phyloP scores from a whole-genome alignment of 306 rosid genomes.

The Sicyos edulis region DNA sequence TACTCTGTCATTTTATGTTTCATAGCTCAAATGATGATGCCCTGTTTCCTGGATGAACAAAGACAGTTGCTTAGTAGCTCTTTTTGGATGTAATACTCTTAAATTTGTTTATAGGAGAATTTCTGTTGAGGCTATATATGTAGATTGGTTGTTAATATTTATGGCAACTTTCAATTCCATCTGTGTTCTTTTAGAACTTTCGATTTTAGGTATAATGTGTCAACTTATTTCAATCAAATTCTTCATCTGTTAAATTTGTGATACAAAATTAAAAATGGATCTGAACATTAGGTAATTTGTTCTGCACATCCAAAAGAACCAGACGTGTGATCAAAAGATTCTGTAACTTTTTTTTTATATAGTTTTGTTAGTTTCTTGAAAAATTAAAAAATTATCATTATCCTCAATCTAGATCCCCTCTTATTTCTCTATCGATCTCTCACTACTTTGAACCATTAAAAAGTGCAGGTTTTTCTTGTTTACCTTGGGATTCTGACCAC shows the following conservation, averaged over 20 bases:
- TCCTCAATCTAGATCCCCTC: not conserved
- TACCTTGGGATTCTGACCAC: too few relatives aligned
- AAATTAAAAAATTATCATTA: too few relatives aligned
- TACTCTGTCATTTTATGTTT: slow-evolving; percentile 1
- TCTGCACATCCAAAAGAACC: not conserved
- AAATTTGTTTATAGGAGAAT: not conserved
- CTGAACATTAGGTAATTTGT: not conserved
- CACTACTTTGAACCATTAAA: too few relatives aligned
- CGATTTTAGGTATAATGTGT: too few relatives aligned
- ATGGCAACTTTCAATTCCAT: not conserved
- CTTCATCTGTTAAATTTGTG: too few relatives aligned
- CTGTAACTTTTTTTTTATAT: too few relatives aligned
- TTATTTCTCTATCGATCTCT: too few relatives aligned
- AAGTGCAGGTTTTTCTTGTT: too few relatives aligned
- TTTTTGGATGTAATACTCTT: not conserved
- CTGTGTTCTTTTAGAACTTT: not conserved
- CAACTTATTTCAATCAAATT: too few relatives aligned
- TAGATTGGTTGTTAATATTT: not conserved
- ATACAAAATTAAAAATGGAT: not conserved
- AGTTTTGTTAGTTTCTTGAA: not conserved
- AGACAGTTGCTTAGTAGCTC: not conserved
- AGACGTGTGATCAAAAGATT: not conserved
- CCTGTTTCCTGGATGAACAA: not conserved
- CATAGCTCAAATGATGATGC: not conserved
- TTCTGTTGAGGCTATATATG: not conserved